A percentile compares a stretch with the other conserved stretches of the same genome.
Evolutionary conservation across 495 filamentous ascomycete genomes (phyloP).

Genomic region (Penicillium longicatenatum): DNA sequence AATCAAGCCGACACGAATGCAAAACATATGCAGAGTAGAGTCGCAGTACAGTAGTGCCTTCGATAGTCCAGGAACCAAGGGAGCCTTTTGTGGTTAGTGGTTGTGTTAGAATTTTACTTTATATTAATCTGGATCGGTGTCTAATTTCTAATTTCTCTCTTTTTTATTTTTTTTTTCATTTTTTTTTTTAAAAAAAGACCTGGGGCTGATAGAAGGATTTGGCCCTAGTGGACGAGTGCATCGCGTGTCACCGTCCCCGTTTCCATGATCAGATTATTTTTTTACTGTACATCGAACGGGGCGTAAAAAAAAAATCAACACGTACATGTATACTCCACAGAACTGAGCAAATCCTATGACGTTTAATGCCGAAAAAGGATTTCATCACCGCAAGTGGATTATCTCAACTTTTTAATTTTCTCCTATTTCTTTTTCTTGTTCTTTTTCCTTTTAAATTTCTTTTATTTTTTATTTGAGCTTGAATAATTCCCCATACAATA

Average conservation of each 20-base stretch:
- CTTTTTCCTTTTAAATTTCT: not conserved
- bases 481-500: too few relatives aligned
- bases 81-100: not conserved
- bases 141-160: not conserved
- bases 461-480: not conserved
- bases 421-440: not conserved
- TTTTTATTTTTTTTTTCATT: too few relatives aligned
- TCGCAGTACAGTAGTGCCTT: slow-evolving; percentile 23
- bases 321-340: not conserved
- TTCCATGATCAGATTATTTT: not conserved
- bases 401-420: not conserved
- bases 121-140: not conserved
- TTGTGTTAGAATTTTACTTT: not conserved
- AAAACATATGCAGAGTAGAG: slow-evolving; percentile 27
- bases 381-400: not conserved
- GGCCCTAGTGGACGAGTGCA: not conserved
- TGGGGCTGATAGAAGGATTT: not conserved
- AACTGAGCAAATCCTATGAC: not conserved
- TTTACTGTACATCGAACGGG: not conserved
- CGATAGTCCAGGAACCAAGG: slow-evolving; percentile 17
- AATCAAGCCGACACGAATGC: slow-evolving; percentile 7
- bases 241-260: not conserved
- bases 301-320: not conserved
- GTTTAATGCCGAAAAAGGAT: not conserved
- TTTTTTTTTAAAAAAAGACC: too few relatives aligned